Evolutionary conservation across 257 asterid genomes (phyloP).

Genomic region (Nicotiana benthamiana): DNA sequence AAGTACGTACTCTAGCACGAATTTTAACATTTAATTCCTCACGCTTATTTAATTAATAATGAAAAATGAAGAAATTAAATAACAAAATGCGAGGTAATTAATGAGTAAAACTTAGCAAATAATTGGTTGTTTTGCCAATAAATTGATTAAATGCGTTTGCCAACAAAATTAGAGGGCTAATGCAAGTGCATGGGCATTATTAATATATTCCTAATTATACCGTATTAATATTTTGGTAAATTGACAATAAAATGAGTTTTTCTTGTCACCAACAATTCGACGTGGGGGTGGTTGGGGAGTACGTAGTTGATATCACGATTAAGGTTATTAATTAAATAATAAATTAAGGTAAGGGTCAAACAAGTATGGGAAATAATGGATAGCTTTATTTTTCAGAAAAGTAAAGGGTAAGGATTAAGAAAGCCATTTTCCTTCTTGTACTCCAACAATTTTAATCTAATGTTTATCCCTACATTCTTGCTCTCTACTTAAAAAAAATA

Average conservation of each 20-base stretch:
- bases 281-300: neutral
- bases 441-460: neutral
- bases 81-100: too few relatives aligned
- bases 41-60: too few relatives aligned
- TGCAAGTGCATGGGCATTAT: neutral
- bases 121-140: too few relatives aligned
- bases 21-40: too few relatives aligned
- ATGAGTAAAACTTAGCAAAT: too few relatives aligned
- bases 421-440: slow-evolving; percentile 11
- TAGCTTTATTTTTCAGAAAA: slow-evolving; percentile 53
- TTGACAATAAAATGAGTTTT: neutral
- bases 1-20: too few relatives aligned
- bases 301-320: slow-evolving; percentile 23
- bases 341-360: too few relatives aligned
- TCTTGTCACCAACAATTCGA: slow-evolving; percentile 28
- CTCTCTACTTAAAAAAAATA: too few relatives aligned
- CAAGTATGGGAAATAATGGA: slow-evolving; percentile 9
- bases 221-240: neutral
- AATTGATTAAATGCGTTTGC: too few relatives aligned
- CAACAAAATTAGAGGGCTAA: neutral
- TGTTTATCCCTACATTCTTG: neutral
- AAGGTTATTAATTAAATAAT: slow-evolving; percentile 14
- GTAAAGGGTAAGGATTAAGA: slow-evolving; percentile 42
- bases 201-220: neutral
- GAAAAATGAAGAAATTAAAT: too few relatives aligned